Conservation (phyloP, 2,329 filamentous ascomycete species). For the Hirsutella minnesotensis region DNA sequence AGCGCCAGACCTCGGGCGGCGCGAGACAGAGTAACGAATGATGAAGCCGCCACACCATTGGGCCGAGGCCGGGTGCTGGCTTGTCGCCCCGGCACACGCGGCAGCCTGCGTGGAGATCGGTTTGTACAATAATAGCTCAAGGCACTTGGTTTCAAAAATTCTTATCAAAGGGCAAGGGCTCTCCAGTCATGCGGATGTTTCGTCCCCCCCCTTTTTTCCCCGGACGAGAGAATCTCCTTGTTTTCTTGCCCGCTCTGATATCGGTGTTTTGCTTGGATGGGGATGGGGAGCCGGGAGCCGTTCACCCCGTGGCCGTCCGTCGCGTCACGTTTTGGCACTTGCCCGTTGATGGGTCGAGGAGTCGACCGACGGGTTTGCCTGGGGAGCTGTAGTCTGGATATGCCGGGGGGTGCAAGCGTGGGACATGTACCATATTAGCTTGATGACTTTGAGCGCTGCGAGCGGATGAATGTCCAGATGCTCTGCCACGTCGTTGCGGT, state of each 20-base stretch:
- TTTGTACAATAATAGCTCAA: conserved; percentile 3
- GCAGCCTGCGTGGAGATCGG: background rate
- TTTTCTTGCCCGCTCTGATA: too few relatives aligned
- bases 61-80: too few relatives aligned
- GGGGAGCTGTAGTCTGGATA: too few relatives aligned
- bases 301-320: too few relatives aligned
- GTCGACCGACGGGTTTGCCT: too few relatives aligned
- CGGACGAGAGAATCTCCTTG: background rate
- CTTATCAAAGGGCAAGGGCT: background rate
- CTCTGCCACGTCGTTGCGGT: background rate
- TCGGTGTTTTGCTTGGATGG: too few relatives aligned
- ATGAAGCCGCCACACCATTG: background rate
- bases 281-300: too few relatives aligned
- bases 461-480: background rate
- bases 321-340: too few relatives aligned
- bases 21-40: conserved; percentile 23
- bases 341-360: too few relatives aligned
- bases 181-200: background rate
- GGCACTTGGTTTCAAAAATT: background rate
- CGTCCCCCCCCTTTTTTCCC: background rate
- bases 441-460: background rate
- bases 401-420: too few relatives aligned
- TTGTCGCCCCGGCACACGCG: background rate
- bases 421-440: background rate
- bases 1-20: conserved; percentile 18